These are phyloP conservation scores for Trichophyton schoenleinii DNA, from an alignment of 2,329 filamentous ascomycete species.

Conservation along the genomic window DNA sequence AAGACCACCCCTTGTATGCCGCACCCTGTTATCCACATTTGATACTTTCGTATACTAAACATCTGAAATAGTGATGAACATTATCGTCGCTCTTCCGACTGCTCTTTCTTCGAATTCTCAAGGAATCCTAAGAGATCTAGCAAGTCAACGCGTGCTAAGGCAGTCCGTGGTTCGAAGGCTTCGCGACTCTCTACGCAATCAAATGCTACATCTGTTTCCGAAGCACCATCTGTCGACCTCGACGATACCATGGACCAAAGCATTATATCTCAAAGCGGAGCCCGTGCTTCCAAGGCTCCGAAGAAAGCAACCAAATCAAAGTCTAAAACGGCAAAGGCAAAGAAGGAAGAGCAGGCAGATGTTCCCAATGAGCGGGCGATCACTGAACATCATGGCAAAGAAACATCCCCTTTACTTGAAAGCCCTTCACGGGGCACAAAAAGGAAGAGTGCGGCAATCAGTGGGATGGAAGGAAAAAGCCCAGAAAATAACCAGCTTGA, in stretches of 20 bases:
- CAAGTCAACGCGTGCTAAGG: constrained; percentile 45
- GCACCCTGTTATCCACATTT: constrained; percentile 15
- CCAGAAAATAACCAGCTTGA: constrained; percentile 14
- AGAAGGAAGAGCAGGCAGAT: constrained; percentile 34
- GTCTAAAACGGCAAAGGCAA: constrained; percentile 26
- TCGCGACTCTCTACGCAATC: constrained; percentile 51
- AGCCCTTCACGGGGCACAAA: constrained; percentile 41
- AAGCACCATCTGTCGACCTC: constrained; percentile 30
- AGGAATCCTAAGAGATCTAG: constrained; percentile 42
- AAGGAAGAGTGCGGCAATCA: constrained; percentile 47
- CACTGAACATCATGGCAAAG: constrained; percentile 13
- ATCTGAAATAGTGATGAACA: constrained; percentile 60
- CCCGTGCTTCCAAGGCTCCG: constrained; percentile 45
- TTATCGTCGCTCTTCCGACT: constrained; percentile 61
- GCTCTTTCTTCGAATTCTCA: constrained; percentile 67
- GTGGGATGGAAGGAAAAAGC: constrained; percentile 16
- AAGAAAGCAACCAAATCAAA: constrained; percentile 30
- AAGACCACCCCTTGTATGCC: constrained; percentile 71
- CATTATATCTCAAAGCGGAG: constrained; percentile 34
- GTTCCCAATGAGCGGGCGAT: constrained; percentile 18
- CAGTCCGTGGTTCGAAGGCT: constrained; percentile 53
- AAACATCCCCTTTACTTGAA: not conserved
- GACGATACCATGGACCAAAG: constrained; percentile 47
- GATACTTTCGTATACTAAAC: constrained; percentile 7
- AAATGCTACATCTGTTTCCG: constrained; percentile 31